Evolutionary conservation across 305 asterid species (phyloP), one percentile per base, ranked within the genome.

Genomic region (Solanum aculeatissimum): DNA sequence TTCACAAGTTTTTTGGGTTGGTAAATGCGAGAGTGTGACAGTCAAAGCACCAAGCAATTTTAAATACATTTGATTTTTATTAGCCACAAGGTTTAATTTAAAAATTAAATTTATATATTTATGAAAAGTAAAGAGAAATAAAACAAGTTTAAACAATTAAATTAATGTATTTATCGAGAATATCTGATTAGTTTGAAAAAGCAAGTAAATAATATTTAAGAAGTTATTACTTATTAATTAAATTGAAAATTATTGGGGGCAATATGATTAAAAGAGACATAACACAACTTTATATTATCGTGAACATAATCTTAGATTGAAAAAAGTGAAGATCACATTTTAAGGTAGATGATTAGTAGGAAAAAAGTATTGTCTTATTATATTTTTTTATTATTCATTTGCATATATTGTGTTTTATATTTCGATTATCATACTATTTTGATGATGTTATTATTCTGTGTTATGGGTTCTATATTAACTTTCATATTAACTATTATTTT

Each of bases 11-110:
- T 80, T 70, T 42, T 55, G 58, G 69, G 21, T 58, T 35, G 69
- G 63, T 45, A 77, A 4, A 75, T 51, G 66, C n/a, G 54, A 10
- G 69, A 25, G 68, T 55, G 72, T 38, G 85, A 80, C 57, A 85
- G 63, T 66, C 80, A 85, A 85, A 85, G 49, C 74, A 13, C 15
- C 66, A 66, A 77, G 42, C 40, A 21, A 21, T 53, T 63, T 43
- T 47, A 27, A 43, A 51, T 77, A 23, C 43, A 18, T 9, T 45
- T 27, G 25, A 45, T 43, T 75, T 68, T 75, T 78, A 80, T 35
- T 32, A 63, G 63, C 25, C 63, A 51, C 82, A 18, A 77, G 82
- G 60, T 47, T 43, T 21, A 74, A 74, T 15, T 15, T 45, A 74
- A 12, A 57, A 57, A 57, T 40, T 70, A 42, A 43, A 12, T 23